phyloP scores from a whole-genome alignment of 805 yeast genomes.

The Martiniozyma abietophila region DNA sequence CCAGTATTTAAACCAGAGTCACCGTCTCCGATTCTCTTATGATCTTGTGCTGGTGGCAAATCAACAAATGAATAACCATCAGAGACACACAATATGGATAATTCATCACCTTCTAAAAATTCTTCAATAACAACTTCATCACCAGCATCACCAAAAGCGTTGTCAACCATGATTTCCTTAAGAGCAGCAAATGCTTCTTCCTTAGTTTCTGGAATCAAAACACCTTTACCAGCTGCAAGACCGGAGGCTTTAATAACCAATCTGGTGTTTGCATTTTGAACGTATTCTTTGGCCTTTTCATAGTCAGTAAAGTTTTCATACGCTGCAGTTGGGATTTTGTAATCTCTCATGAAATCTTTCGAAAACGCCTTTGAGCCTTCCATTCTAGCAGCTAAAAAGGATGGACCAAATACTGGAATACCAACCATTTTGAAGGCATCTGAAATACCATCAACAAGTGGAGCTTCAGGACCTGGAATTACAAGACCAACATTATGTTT shows the following conservation, averaged over 20 bases:
- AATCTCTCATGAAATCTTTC: conserved; percentile 87
- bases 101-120: conserved; percentile 92
- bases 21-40: conserved; percentile 88
- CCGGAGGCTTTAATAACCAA: conserved; percentile 97
- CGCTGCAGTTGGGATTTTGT: conserved; percentile 89
- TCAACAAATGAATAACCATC: conserved; percentile 90
- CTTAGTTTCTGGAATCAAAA: conserved; percentile 75
- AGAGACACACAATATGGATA: conserved; percentile 81
- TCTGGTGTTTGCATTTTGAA: conserved; percentile 54
- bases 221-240: conserved; percentile 98
- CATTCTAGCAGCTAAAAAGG: conserved; percentile 79
- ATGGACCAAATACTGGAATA: conserved; percentile 96
- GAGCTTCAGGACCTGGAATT: conserved; percentile 99
- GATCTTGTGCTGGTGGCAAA: conserved; percentile 97
- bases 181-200: conserved; percentile 82
- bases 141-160: conserved; percentile 89
- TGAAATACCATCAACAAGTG: conserved; percentile 89
- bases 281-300: conserved; percentile 65
- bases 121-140: conserved; percentile 94
- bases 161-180: conserved; percentile 80
- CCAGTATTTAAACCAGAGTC: conserved; percentile 96
- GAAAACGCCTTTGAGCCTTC: conserved; percentile 96
- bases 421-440: conserved; percentile 69
- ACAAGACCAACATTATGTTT: conserved; percentile 62
- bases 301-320: conserved; percentile 75